Evolutionary conservation across 805 yeast genomes (phyloP).

Genomic region (Blastobotrys robertii): DNA sequence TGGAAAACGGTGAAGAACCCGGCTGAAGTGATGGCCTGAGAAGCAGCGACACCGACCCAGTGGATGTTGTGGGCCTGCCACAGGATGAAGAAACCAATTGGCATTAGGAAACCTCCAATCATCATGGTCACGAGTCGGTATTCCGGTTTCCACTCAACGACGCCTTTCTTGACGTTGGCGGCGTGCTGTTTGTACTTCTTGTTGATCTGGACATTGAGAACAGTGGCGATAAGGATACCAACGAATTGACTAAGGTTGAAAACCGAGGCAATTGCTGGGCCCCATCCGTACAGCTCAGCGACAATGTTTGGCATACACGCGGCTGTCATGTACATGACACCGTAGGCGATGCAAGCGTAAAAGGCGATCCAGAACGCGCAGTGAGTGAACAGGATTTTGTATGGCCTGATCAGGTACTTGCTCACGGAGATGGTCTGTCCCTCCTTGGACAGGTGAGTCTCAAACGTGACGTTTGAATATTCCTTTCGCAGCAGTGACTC

Average conservation of each 20-base stretch:
- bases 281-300: constrained; percentile 8
- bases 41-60: constrained; percentile 5
- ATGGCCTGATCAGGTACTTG: constrained; percentile 8
- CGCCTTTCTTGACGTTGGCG: constrained; percentile 1
- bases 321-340: constrained; percentile 11
- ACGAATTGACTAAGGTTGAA: constrained; percentile 8
- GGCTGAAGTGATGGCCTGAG: constrained; percentile 6
- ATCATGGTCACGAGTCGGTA: constrained; percentile 10
- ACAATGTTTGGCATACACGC: constrained; percentile 7
- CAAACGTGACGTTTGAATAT: background rate
- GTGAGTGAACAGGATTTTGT: constrained; percentile 8
- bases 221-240: constrained; percentile 10
- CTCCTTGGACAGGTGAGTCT: background rate
- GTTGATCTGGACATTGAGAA: constrained; percentile 5
- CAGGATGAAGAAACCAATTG: constrained; percentile 9
- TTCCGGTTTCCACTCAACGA: constrained; percentile 9
- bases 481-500: constrained; percentile 4
- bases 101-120: constrained; percentile 8
- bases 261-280: constrained; percentile 3
- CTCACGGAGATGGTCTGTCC: background rate
- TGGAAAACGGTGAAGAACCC: constrained; percentile 12
- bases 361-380: constrained; percentile 6
- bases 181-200: constrained; percentile 6
- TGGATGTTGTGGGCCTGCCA: constrained; percentile 2
- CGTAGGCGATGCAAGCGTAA: constrained; percentile 9